These are phyloP conservation scores for Terana coerulea DNA, from an alignment of 768 basidiomycete species.

Conservation along the genomic window DNA sequence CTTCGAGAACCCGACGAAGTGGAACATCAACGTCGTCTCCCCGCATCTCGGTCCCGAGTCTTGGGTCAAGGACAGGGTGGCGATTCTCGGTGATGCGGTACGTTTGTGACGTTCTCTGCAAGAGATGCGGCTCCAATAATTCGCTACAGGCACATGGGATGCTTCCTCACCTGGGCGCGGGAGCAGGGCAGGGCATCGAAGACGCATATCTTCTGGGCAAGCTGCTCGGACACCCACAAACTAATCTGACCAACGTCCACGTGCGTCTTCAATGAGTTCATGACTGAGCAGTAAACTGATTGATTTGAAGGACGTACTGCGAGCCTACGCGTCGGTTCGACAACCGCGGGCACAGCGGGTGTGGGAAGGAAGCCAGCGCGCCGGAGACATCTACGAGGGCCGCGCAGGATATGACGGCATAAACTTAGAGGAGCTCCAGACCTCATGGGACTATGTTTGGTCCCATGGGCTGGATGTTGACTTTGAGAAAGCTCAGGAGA, in stretches of 20 bases:
- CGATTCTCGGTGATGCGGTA: slow-evolving; percentile 49
- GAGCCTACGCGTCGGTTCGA: slow-evolving; percentile 42
- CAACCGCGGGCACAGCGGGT: slow-evolving; percentile 49
- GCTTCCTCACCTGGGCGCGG: slow-evolving; percentile 56
- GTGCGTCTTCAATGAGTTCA: slow-evolving; percentile 22
- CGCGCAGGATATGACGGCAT: slow-evolving; percentile 32
- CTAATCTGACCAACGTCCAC: slow-evolving; percentile 36
- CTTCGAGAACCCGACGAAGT: slow-evolving; percentile 43
- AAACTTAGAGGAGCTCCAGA: slow-evolving; percentile 32
- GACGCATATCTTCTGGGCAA: slow-evolving; percentile 46
- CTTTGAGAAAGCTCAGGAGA: slow-evolving; percentile 28
- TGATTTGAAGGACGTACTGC: slow-evolving; percentile 37
- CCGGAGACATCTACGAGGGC: slow-evolving; percentile 43
- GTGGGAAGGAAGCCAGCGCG: slow-evolving; percentile 34
- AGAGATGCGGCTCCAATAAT: neutral
- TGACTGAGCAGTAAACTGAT: neutral
- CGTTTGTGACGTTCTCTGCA: neutral
- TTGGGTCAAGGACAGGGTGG: slow-evolving; percentile 43
- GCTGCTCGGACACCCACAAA: slow-evolving; percentile 41
- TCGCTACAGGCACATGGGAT: slow-evolving; percentile 48
- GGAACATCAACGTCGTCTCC: slow-evolving; percentile 47
- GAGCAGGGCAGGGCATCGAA: slow-evolving; percentile 58
- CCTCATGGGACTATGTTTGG: slow-evolving; percentile 48
- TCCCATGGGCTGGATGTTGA: slow-evolving; percentile 39
- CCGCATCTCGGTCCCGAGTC: slow-evolving; percentile 36